Evolutionary conservation across 2,329 filamentous ascomycete genomes (phyloP), one percentile per base, ranked within the genome.

Genomic region (Neoascochyta sp.): DNA sequence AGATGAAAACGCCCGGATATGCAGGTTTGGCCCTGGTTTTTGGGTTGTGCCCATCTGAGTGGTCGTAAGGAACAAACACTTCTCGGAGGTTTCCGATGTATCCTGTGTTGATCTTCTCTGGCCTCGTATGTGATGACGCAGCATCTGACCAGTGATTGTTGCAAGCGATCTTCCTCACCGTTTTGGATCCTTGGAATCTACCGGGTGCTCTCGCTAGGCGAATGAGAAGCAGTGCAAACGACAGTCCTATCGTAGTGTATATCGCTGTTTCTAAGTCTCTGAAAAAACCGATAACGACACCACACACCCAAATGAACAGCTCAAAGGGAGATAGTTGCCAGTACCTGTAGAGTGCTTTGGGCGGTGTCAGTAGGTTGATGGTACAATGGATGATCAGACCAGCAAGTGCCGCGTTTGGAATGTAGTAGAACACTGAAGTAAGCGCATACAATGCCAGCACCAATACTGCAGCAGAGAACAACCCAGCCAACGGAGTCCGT

Each of bases 321-420:
- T 96, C 90, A 2, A 95, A 61, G 0, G 90, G 90, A 0, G 86
- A 90, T 9, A 95, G 83, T 21, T 80, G 76, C 88, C 89, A 95
- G 66, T 95, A 95, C 54, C 89, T 83, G 61, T 94, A 92, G 9
- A 95, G 73, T 0, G 83, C 87, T 57, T 90, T 86, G 4, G 89
- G 89, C 0, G 86, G 80, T 0, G 88, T 94, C 57, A 95, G 83
- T 33, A 95, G 67, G 57, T 95, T 89, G 33, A 84, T 82, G 2
- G 95, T 88, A 2, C 89, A 89, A 57, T 95, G 89, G 42, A 95
- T 94, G 46, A 95, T 94, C 54, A 95, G 83, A 16, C 80, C 89
- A 0, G 88, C 75, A 2, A 95, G 75, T 5, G 80, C 76, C 4
- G 88, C 78, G 41, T 75, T 84, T 0, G 89, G 86, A 30, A 95